Evolutionary conservation across 2,329 filamentous ascomycete species (phyloP).

Genomic region (Dothiorella sarmentorum): DNA sequence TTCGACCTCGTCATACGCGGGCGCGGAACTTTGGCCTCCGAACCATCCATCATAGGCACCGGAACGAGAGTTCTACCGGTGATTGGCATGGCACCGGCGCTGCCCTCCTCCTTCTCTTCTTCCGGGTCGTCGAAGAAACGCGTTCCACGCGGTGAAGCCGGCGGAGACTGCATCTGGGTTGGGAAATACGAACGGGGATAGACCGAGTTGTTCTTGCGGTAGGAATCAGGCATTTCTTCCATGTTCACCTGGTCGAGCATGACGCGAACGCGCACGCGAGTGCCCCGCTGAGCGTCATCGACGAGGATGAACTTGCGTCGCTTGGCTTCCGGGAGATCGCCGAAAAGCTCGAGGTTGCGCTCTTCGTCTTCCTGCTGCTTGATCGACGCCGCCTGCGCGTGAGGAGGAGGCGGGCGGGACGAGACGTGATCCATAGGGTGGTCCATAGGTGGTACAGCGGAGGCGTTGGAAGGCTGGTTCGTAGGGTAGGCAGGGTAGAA

Average conservation of each 20-base stretch:
- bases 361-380: slow-evolving; percentile 54
- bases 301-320: slow-evolving; percentile 96
- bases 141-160: slow-evolving; percentile 69
- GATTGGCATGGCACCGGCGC: slow-evolving; percentile 40
- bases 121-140: slow-evolving; percentile 65
- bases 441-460: slow-evolving; percentile 64
- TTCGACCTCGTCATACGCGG: slow-evolving; percentile 68
- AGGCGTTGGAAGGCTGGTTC: slow-evolving; percentile 49
- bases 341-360: slow-evolving; percentile 70
- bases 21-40: slow-evolving; percentile 68
- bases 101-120: slow-evolving; percentile 55
- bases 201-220: slow-evolving; percentile 84
- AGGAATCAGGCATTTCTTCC: slow-evolving; percentile 93
- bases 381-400: slow-evolving; percentile 42
- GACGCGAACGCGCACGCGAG: slow-evolving; percentile 81
- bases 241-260: slow-evolving; percentile 92
- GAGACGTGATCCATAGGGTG: slow-evolving; percentile 52
- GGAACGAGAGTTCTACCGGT: slow-evolving; percentile 47
- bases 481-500: slow-evolving; percentile 71
- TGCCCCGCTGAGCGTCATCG: slow-evolving; percentile 78
- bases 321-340: slow-evolving; percentile 83
- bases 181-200: slow-evolving; percentile 91
- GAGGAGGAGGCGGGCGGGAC: slow-evolving; percentile 35
- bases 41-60: slow-evolving; percentile 59
- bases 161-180: slow-evolving; percentile 84